phyloP scores from a whole-genome alignment of 2,329 filamentous ascomycete genomes.

The Sphaerulina vaccinii region DNA sequence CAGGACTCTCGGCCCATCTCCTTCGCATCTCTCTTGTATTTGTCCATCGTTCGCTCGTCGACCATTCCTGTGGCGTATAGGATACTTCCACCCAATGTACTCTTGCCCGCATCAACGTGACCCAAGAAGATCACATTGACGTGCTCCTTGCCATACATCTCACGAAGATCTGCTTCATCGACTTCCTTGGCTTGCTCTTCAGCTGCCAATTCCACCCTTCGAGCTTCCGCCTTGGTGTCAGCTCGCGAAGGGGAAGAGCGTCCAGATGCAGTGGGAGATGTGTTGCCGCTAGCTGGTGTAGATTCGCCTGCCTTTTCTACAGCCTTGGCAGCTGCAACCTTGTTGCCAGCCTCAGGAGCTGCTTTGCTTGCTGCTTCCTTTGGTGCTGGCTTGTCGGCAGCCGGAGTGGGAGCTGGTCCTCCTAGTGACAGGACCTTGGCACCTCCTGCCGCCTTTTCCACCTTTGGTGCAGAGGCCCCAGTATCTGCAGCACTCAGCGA shows the following conservation, averaged over 20 bases:
- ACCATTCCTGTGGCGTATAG: constrained; percentile 96
- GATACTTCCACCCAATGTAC: constrained; percentile 89
- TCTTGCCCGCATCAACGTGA: constrained; percentile 98
- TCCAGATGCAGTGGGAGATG: constrained; percentile 72
- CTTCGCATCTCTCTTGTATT: constrained; percentile 96
- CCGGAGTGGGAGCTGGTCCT: constrained; percentile 44
- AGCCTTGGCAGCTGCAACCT: constrained; percentile 82
- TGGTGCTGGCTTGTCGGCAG: constrained; percentile 43
- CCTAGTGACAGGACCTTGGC: constrained; percentile 74
- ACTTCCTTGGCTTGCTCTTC: constrained; percentile 77
- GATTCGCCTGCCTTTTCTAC: constrained; percentile 86
- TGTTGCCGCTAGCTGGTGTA: constrained; percentile 61
- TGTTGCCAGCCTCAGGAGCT: constrained; percentile 70
- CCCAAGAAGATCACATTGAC: constrained; percentile 98
- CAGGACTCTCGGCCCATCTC: constrained; percentile 95
- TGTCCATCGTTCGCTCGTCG: constrained; percentile 97
- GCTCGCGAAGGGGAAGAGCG: constrained; percentile 66
- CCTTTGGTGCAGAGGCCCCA: constrained; percentile 55
- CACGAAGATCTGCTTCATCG: constrained; percentile 81
- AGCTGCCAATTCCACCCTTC: constrained; percentile 78
- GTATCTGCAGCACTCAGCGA: constrained; percentile 52
- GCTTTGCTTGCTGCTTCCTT: constrained; percentile 38
- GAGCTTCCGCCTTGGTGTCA: constrained; percentile 56
- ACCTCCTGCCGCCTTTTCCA: constrained; percentile 47
- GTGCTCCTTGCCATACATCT: constrained; percentile 92